A percentile compares a stretch with the other conserved stretches of the same genome.
Conservation (phyloP, 2,329 filamentous ascomycete species). For the Apiospora phragmitis region DNA sequence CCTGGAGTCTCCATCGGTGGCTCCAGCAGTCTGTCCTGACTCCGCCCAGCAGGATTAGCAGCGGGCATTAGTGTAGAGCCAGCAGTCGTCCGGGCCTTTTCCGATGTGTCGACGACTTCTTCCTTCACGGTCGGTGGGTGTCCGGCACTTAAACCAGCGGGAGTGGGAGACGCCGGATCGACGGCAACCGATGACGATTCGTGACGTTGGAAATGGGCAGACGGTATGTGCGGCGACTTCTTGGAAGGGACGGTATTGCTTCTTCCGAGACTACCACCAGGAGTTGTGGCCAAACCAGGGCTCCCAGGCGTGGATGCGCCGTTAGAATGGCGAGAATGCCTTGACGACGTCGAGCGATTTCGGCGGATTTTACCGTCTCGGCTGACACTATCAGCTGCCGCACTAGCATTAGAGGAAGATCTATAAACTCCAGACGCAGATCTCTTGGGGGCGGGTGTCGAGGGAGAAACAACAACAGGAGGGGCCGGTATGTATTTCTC, state of each 20-base stretch:
- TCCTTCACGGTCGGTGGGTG: constrained; percentile 35
- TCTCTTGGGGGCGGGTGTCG: constrained; percentile 48
- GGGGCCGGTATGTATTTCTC: constrained; percentile 66
- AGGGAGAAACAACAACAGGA: constrained; percentile 43
- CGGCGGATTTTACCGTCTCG: constrained; percentile 78
- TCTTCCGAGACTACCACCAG: constrained; percentile 56
- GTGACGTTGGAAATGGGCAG: constrained; percentile 60
- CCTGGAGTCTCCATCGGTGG: constrained; percentile 51
- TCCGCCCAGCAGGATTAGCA: constrained; percentile 40
- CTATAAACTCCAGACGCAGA: constrained; percentile 58
- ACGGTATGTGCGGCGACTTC: constrained; percentile 71
- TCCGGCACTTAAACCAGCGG: constrained; percentile 41
- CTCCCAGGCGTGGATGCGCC: constrained; percentile 70
- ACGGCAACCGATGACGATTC: background rate
- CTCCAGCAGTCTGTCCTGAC: constrained; percentile 50
- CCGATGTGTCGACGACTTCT: constrained; percentile 31
- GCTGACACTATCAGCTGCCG: constrained; percentile 81
- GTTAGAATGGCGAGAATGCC: constrained; percentile 74
- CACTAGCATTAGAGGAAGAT: constrained; percentile 85
- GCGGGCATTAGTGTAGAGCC: constrained; percentile 28
- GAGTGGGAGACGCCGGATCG: constrained; percentile 50
- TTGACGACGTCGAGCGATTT: constrained; percentile 92
- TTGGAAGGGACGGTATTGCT: constrained; percentile 96
- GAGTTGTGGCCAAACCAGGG: constrained; percentile 53
- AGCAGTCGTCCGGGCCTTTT: constrained; percentile 24